Evolutionary conservation across 2,329 filamentous ascomycete genomes (phyloP).

Genomic region (Diaporthe australafricana): DNA sequence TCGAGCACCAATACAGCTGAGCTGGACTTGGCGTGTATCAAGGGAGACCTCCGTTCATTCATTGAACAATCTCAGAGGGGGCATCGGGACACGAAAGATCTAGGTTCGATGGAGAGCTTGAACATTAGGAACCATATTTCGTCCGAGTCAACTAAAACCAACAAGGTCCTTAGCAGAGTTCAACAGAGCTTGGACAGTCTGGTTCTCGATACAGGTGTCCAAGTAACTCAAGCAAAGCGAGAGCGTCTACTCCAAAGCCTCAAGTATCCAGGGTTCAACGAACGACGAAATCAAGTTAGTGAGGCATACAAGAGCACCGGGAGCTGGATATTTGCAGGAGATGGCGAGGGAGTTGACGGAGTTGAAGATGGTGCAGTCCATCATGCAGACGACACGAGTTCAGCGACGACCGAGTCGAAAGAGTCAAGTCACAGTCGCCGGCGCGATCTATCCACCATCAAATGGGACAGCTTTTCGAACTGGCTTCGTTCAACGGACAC

Average conservation of each 20-base stretch:
- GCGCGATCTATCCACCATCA: not conserved
- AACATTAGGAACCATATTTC: not conserved
- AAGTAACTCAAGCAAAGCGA: not conserved
- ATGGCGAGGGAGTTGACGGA: not conserved
- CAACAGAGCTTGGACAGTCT: not conserved
- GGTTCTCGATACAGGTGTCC: not conserved
- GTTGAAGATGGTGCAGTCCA: not conserved
- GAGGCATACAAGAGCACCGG: not conserved
- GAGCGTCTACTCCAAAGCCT: slow-evolving; percentile 18
- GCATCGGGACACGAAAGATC: not conserved
- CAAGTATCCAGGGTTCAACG: slow-evolving; percentile 15
- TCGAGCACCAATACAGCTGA: not conserved
- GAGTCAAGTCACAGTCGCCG: not conserved
- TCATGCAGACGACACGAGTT: not conserved
- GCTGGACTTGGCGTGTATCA: not conserved
- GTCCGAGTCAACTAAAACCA: not conserved
- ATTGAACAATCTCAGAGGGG: not conserved
- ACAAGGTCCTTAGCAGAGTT: not conserved
- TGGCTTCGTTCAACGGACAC: slow-evolving; percentile 14
- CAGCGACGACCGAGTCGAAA: not conserved
- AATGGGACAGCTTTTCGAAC: slow-evolving; percentile 23
- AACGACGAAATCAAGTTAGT: not conserved
- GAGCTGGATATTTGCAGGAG: slow-evolving; percentile 2
- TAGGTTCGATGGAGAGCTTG: not conserved
- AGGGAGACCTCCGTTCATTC: not conserved